Evolutionary conservation across 495 filamentous ascomycete genomes (phyloP), one percentile per base, ranked within the genome.

Genomic region (Penicillium cinerascens): DNA sequence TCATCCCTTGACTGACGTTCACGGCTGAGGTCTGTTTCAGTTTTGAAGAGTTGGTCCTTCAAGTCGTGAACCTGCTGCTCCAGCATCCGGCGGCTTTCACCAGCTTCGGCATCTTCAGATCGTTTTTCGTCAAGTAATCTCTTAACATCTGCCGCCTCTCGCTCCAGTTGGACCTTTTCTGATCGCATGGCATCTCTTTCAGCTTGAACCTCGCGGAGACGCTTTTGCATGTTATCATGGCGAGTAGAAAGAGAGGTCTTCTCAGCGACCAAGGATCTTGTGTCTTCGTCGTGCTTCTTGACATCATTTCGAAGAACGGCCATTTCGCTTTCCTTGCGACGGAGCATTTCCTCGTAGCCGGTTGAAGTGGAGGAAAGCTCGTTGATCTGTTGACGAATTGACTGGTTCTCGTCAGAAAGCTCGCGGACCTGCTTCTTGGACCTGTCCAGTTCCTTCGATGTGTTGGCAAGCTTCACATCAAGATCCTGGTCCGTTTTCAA

Each of bases 1-100:
- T 98, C 95, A 54, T 96, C 91, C 54, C 95, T 81, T n/a, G 92
- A 96, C 68, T 98, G 93, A 13, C 90, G 83, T 64, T 97, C 93
- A 6, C 89, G 81, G 64, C 91, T 95, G 10, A 97, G 79, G 46
- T 97, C 93, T 55, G 86, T 82, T 63, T 97, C 91, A 4, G 88
- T 82, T 58, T 89, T 79, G 69, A 89, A 91, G 3, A 97, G 77
- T 60, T 97, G 84, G 10, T 78, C 72, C 63, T 97, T 96, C 13
- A 97, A 76, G 53, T 95, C 91, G 33, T 87, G 79, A 47, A 95
- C 86, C 60, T 98, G 93, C 13, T 86, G 78, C 64, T 97, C 91
- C 6, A 97, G 78, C 51, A 97, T 79, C 57, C 87, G 89, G 3
- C 92, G 83, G 56, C 89, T 89, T 56, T 95, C 82, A 17, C 86